Base-by-base conservation (phyloP, 2,329 filamentous ascomycete species). In the Sporothrix luriei region DNA sequence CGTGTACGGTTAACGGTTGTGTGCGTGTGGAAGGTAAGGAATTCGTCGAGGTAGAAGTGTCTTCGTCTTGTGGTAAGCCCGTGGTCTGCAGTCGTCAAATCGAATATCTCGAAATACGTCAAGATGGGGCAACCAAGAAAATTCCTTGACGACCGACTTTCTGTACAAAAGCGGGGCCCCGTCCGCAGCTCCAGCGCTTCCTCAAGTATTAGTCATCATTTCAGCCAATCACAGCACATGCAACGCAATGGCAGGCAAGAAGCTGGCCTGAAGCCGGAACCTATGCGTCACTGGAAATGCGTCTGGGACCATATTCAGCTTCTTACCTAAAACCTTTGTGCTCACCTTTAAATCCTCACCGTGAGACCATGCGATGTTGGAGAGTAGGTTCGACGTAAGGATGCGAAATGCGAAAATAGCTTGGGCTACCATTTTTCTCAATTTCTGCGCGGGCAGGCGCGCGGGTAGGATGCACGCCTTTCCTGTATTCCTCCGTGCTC, bases 101-200 rank as follows among this genome's bases (percentile, higher is more conserved):
- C 24, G 51, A 49, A 21, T n/a, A 49, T 65, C 43, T 49, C 10
- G 24, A 49, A 14, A 33, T 48, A 6, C 16, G 26, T 13, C 16
- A 4, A 48, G 43, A 33, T 33, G 43, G 43, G 43, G 38, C 3
- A 43, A 48, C 46, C 62, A 46, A 67, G 65, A 67, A 67, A 67
- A 67, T 46, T 66, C 65, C 38, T 57, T 55, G 49, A 57, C 51
- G 65, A 55, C 38, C 61, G 43, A 48, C 61, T 46, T 26, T 29
- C 59, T 48, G 33, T 43, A 16, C 62, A 66, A 66, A 66, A 54
- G 48, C 48, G 64, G 64, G 64, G 43, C 57, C 57, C 19, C 52
- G 52, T 19, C 54, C 16, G n/a, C n/a, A 57, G 16, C 52, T 24
- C 21, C 11, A n/a, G 6, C n/a, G n/a, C n/a, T 21, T 16, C 2